Base-by-base conservation (phyloP, 441 rosid genomes). In the Croton setiger region DNA sequence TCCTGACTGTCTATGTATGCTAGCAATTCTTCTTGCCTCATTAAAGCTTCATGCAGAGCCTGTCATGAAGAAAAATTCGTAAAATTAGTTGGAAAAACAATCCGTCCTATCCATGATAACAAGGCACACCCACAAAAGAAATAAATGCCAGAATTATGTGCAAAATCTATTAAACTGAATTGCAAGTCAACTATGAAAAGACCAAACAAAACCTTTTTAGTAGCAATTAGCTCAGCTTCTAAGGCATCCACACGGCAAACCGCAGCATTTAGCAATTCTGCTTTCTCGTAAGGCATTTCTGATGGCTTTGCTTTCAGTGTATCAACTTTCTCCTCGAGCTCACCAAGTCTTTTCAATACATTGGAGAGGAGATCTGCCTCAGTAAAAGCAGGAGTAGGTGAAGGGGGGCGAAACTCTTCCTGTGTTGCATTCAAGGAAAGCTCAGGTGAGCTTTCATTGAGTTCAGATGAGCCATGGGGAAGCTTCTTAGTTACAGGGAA, bases 211-310 rank as follows among this genome's bases (percentile, higher is more conserved):
- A 56, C 99, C 99, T 96, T 89, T 74, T 96, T 96, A 48, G 99
- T 91, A 64, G 96, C 86, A 77, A 93, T 91, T 35, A 96, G 90
- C 83, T 96, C 99, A 54, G 98, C 97, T 84, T 96, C 99, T 49
- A 96, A 79, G 58, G 98, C 99, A 76, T 96, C 97, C 71, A 96
- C 98, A 11, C 97, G 93, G 74, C 96, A 93, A 12, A 91, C 97
- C 12, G 98, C 97, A 62, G 97, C 96, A 80, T 88, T 91, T 63
- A 96, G 80, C 75, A 96, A 77, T 71, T 96, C 99, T 75, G 77
- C 99, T 82, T 96, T 96, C 84, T 93, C 98, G 18, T 67, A 85
- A 39, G 98, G 98, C 98, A 96, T 93, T 83, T 87, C 93, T 56
- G 84, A 79, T 39, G 98, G 97, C 83, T 89, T 96, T 47, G 91